A percentile compares a stretch with the other conserved stretches of the same genome.
Evolutionary conservation across 1,139 yeast species (phyloP).

Genomic region (Taphrina wiesneri): DNA sequence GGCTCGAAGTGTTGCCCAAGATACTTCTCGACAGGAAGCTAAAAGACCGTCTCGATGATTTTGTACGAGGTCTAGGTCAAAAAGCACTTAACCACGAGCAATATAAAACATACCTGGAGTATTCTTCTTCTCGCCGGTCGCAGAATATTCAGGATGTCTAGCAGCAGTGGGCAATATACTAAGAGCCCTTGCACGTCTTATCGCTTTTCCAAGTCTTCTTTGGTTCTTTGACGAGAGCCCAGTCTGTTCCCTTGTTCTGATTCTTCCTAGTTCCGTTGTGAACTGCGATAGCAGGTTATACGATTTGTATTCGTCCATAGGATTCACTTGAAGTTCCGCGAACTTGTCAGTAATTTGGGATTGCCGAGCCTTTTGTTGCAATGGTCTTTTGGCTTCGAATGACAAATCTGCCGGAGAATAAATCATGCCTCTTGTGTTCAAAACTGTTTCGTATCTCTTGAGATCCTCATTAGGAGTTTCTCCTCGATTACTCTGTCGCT

Average conservation of each 20-base stretch:
- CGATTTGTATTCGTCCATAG: conserved; percentile 28
- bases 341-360: conserved; percentile 4
- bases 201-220: conserved; percentile 23
- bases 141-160: conserved; percentile 10
- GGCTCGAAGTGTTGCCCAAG: not conserved
- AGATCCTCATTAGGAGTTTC: conserved; percentile 11
- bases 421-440: not conserved
- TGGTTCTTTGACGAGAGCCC: conserved; percentile 34
- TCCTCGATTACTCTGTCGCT: not conserved
- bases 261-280: conserved; percentile 37
- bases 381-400: conserved; percentile 26
- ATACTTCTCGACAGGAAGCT: no score
- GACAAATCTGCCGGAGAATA: conserved; percentile 22
- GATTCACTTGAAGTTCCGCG: conserved; percentile 4
- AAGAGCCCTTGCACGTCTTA: conserved; percentile 63
- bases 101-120: not conserved
- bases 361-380: conserved; percentile 4
- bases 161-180: conserved; percentile 59
- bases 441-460: conserved; percentile 2
- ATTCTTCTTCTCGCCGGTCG: not conserved
- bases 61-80: not conserved
- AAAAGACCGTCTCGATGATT: no score
- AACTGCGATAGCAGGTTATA: conserved; percentile 29
- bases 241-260: conserved; percentile 35
- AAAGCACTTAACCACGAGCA: not conserved